These are phyloP conservation scores for Aspergillus thermomutatus DNA, from an alignment of 2,329 filamentous ascomycete genomes.

Conservation along the genomic window DNA sequence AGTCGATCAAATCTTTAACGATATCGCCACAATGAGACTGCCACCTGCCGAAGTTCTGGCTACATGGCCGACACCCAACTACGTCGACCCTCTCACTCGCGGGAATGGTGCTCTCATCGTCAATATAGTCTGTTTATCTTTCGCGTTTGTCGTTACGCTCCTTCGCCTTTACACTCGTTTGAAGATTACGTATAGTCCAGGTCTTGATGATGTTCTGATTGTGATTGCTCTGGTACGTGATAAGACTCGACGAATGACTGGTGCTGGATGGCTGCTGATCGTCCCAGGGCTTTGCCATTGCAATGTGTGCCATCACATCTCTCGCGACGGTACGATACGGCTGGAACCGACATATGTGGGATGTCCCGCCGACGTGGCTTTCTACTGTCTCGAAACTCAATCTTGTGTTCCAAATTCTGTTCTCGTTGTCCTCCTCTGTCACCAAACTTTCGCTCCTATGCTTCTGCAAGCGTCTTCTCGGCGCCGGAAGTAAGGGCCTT, in stretches of 20 bases:
- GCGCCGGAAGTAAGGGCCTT: conserved; percentile 25
- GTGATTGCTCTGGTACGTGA: conserved; percentile 38
- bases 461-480: conserved; percentile 34
- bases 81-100: conserved; percentile 44
- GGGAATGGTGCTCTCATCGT: conserved; percentile 44
- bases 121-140: conserved; percentile 36
- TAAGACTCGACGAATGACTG: neutral
- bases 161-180: conserved; percentile 48
- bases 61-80: conserved; percentile 49
- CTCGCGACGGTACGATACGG: conserved; percentile 32
- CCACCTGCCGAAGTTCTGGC: conserved; percentile 42
- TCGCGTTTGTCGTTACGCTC: conserved; percentile 40
- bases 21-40: conserved; percentile 30
- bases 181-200: conserved; percentile 44
- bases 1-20: neutral
- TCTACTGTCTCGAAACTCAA: conserved; percentile 33
- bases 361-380: conserved; percentile 30
- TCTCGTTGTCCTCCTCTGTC: conserved; percentile 31
- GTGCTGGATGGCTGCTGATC: neutral
- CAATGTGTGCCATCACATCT: conserved; percentile 32
- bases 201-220: conserved; percentile 48
- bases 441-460: conserved; percentile 39
- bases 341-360: conserved; percentile 43
- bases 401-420: conserved; percentile 36
- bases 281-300: conserved; percentile 30